Evolutionary conservation across 2,329 filamentous ascomycete genomes (phyloP), one percentile per base, ranked within the genome.

Genomic region (Fusarium camptoceras): DNA sequence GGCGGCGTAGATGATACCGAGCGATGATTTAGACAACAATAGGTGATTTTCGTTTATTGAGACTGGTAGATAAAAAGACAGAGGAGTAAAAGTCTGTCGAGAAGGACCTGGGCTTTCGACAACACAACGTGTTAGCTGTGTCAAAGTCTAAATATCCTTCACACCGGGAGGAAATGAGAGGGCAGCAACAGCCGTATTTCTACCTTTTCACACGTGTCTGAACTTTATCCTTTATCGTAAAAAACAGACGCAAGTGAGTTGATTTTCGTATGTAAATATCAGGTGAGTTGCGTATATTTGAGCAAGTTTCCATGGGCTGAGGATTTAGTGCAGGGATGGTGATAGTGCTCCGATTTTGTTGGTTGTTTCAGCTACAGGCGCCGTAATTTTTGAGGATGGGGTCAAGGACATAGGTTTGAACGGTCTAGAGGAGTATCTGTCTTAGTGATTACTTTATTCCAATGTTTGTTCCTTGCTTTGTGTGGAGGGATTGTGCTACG

Each of bases 231-330:
- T 43, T 10, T 24, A 15, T 15, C 27, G 4, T 14, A 28, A 14
- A 7, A 49, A 61, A 60, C 20, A 8, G 34, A 20, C 20, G 20
- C 24, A 50, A 34, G 55, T 55, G 11, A 34, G 34, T 48, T 42
- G 47, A 41, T 56, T 51, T 24, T 56, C 22, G 46, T 12, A 20
- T 50, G 39, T 30, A 55, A 44, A 24, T 48, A 41, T 70, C 66
- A 66, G 58, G 47, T 18, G 18, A 41, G 55, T 48, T 74, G 70
- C 66, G 70, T 54, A 64, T 53, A 41, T 74, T 76, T 74, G 68
- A 75, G 73, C 72, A 74, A 74, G 66, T 73, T 74, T 72, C 53
- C 25, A 51, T 59, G 65, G 55, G 65, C 43, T 69, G 65, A 20
- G 42, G 39, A 31, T 37, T 34, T 37, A 66, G 24, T 42, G 34